Evolutionary conservation across 2,329 filamentous ascomycete species (phyloP), one percentile per base, ranked within the genome.

Genomic region (Mycocentrospora acerina): DNA sequence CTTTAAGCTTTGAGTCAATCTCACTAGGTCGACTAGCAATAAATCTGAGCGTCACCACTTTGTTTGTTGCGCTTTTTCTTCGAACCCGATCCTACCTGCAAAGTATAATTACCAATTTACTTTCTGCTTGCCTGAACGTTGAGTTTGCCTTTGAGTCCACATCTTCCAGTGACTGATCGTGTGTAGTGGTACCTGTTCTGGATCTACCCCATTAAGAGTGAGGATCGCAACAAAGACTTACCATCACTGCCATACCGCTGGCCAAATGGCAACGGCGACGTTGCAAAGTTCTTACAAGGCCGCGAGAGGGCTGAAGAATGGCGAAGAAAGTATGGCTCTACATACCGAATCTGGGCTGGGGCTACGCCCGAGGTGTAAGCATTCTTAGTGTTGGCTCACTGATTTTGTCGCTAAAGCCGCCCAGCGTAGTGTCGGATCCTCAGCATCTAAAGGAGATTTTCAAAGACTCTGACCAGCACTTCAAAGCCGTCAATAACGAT

Each of bases 381-480:
- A 27, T 12, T 12, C 25, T n/a, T n/a, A n/a, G n/a, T n/a, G 19
- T 6, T 22, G 19, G 5, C 19, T 9, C 19, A 22, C 9, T 9
- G 19, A 22, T 9, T 22, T 22, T 9, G 19, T 9, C 9, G 19
- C 19, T 22, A 22, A 28, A 2, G 14, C 4, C 2, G 14, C 22
- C 15, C 24, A 31, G 24, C 14, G 67, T 73, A 2, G 32, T 73
- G 5, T 68, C 62, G 0, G 27, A 48, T 4, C 60, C 69, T 3
- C 48, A 61, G 4, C 51, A 73, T 34, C 36, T 74, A 0, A 37
- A 67, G 41, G 36, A 40, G 0, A 53, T 72, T 5, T 73, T 71
- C 45, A 60, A 55, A 29, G 72, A 76, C 44, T 76, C 72, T 0
- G 58, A 73, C 38, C 57, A 54, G 31, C 72, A 75, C 44, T 30